Base-by-base conservation (phyloP, 768 basidiomycete species). In the Russula abietina region DNA sequence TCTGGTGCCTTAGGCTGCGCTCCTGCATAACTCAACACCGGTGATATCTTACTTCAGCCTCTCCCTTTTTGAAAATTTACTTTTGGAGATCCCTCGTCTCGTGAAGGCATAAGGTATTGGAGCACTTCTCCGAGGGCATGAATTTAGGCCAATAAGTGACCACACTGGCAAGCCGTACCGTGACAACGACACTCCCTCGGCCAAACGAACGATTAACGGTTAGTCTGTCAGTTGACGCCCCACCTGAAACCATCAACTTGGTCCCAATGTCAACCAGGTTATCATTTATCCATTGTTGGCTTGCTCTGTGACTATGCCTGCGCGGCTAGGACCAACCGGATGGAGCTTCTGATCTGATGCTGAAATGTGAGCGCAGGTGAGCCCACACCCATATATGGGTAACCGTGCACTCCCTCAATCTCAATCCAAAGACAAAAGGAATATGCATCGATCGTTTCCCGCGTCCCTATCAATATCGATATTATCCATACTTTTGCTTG, bases 401-500 rank as follows among this genome's bases (percentile, higher is more conserved):
- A 9, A 45, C 12, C 4, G 19, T n/a, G 43, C 11, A n/a, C 43
- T 10, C n/a, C 43, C n/a, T 9, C 6, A 41, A n/a, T 10, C 43
- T 17, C 0, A 43, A 17, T 7, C 19, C n/a, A 45, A 22, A 11
- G n/a, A 43, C 17, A 43, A 19, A 17, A n/a, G 39, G 16, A 19
- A 43, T 14, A n/a, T 45, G 9, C 43, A 48, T 48, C 24, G 46
- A 26, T 26, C 22, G 14, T 3, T 48, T 36, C 16, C 16, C 22
- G 38, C 38, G 16, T 16, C 16, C 16, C 38, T 7, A 39, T 39
- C 38, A 16, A 17, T 17, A 39, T 46, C 26, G 24, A 46, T n/a
- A n/a, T 81, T 73, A 92, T 33, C 92, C 93, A 68, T 91, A 96
- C 60, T 89, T 78, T 70, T 89, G 81, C 72, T 89, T 93, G n/a